Conservation (phyloP, 2,329 filamentous ascomycete species). For the Colletotrichum orbiculare region DNA sequence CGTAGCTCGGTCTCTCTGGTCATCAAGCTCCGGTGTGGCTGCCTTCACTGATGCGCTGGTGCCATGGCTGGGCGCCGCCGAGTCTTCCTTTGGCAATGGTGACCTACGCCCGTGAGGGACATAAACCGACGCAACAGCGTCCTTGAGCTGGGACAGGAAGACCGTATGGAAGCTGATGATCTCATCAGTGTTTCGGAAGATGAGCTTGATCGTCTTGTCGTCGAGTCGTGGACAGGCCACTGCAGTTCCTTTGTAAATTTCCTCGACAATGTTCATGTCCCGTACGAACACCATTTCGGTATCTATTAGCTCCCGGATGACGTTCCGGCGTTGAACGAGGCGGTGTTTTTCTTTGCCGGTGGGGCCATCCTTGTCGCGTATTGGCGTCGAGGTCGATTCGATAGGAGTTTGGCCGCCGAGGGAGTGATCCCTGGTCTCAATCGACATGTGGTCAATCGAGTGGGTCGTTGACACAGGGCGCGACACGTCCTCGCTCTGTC, state of each 20-base stretch:
- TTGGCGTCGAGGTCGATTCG: constrained; percentile 49
- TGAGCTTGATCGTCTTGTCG: constrained; percentile 83
- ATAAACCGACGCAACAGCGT: constrained; percentile 83
- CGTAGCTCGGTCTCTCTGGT: constrained; percentile 64
- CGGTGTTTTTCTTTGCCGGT: constrained; percentile 72
- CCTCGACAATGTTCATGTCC: constrained; percentile 97
- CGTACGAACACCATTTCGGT: constrained; percentile 92
- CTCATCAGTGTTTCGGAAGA: constrained; percentile 94
- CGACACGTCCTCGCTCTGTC: constrained; percentile 58
- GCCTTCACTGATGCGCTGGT: constrained; percentile 46
- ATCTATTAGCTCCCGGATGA: constrained; percentile 91
- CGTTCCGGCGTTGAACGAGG: constrained; percentile 82
- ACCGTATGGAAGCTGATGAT: constrained; percentile 86
- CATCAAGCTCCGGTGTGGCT: constrained; percentile 55
- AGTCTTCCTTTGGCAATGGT: constrained; percentile 54
- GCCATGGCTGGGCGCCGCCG: constrained; percentile 51
- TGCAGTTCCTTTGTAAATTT: constrained; percentile 96
- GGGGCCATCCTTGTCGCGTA: constrained; percentile 53
- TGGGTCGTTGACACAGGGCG: constrained; percentile 56
- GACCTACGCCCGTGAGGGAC: constrained; percentile 66
- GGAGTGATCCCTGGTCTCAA: constrained; percentile 54
- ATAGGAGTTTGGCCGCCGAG: constrained; percentile 49
- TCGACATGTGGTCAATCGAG: constrained; percentile 59
- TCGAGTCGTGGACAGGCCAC: constrained; percentile 84
- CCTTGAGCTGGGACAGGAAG: constrained; percentile 84